phyloP scores from a whole-genome alignment of 2,329 filamentous ascomycete genomes.

The Pseudofabraea citricarpa region DNA sequence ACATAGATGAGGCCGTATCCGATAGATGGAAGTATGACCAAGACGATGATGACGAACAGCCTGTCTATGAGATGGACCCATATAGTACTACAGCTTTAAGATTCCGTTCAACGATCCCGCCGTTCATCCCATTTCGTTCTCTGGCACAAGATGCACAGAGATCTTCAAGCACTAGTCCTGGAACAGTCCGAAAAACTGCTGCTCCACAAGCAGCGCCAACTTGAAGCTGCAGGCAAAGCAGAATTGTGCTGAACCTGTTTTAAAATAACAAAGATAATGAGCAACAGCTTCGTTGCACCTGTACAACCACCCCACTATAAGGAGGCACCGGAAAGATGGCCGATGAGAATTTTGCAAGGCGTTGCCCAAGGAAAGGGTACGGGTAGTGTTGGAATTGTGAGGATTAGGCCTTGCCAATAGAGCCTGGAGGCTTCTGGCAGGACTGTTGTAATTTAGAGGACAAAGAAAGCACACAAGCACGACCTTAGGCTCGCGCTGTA shows the following conservation, averaged over 20 bases:
- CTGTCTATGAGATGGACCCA: conserved; percentile 72
- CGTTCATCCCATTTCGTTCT: conserved; percentile 19
- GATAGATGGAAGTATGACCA: conserved; percentile 86
- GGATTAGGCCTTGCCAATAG: neutral
- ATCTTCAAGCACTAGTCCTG: conserved; percentile 14
- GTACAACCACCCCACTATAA: neutral
- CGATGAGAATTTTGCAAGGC: conserved; percentile 11
- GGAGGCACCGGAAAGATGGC: neutral
- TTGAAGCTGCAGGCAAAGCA: conserved; percentile 10
- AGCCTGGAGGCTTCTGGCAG: neutral
- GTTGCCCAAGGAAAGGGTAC: conserved; percentile 19
- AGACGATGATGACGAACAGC: conserved; percentile 74
- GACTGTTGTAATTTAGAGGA: conserved; percentile 1
- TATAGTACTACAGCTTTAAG: conserved; percentile 55
- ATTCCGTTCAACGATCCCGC: conserved; percentile 45
- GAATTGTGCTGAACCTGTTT: neutral
- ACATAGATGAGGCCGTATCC: conserved; percentile 39
- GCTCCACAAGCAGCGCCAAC: conserved; percentile 11
- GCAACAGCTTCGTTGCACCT: neutral
- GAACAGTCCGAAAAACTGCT: conserved; percentile 16
- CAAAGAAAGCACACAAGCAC: neutral
- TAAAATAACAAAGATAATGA: neutral
- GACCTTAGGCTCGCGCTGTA: too few relatives aligned
- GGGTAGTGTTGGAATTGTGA: too few relatives aligned
- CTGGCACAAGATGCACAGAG: conserved; percentile 16